Percentiles rank a stretch among this genome's conserved stretches.
phyloP scores from a whole-genome alignment of 306 rosid genomes.

The Quercus alba region DNA sequence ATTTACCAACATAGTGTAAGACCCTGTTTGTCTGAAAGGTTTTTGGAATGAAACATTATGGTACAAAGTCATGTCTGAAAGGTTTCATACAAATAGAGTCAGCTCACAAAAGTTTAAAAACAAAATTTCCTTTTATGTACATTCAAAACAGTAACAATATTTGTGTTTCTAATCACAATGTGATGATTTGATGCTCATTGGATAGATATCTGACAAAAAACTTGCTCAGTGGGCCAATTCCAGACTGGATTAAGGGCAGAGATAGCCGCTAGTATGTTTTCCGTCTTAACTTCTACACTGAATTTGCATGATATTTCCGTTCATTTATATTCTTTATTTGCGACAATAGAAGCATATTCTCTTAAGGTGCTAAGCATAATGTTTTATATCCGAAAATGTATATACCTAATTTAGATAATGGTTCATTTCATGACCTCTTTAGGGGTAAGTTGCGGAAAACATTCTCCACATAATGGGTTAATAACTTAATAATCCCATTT shows the following conservation, averaged over 20 bases:
- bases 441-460: neutral
- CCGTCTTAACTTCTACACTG: neutral
- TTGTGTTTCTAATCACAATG: neutral
- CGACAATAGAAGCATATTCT: neutral
- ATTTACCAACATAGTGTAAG: no score
- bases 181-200: neutral
- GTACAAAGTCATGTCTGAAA: neutral
- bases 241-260: conserved; percentile 27
- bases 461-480: neutral
- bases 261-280: conserved; percentile 12
- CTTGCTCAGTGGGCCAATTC: conserved; percentile 26
- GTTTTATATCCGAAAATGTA: no score
- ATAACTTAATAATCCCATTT: neutral
- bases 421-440: neutral
- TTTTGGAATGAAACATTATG: neutral
- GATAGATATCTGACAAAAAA: conserved; percentile 26
- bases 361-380: no score
- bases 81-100: neutral
- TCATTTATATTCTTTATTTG: neutral
- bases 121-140: neutral
- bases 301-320: neutral
- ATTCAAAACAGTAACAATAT: neutral
- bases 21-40: no score
- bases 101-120: neutral
- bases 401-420: neutral